Evolutionary conservation across 768 basidiomycete genomes (phyloP).

Genomic region (Russula olivacea): DNA sequence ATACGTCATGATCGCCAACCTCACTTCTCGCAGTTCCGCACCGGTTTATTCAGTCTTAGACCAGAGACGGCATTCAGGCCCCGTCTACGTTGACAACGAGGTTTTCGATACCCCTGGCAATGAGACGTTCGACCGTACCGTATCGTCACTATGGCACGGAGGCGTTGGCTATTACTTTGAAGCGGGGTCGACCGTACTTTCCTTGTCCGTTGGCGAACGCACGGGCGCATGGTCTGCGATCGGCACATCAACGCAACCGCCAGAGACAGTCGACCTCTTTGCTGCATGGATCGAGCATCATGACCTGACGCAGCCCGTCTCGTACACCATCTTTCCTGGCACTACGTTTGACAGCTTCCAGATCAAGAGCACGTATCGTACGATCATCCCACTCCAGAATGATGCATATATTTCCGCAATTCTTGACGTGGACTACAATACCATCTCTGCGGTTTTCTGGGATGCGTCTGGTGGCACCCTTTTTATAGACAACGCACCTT

Average conservation of each 20-base stretch:
- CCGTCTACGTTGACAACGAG: constrained; percentile 40
- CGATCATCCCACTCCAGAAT: constrained; percentile 36
- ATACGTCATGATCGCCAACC: constrained; percentile 52
- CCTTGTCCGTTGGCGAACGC: constrained; percentile 42
- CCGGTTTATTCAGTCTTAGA: constrained; percentile 63
- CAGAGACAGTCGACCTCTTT: constrained; percentile 56
- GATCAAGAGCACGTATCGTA: constrained; percentile 31
- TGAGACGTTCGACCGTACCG: constrained; percentile 29
- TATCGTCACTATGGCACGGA: constrained; percentile 55
- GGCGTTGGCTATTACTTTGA: constrained; percentile 56
- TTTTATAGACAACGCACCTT: constrained; percentile 30
- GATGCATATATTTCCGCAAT: constrained; percentile 46
- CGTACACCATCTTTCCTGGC: constrained; percentile 56
- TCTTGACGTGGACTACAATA: constrained; percentile 39
- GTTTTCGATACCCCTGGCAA: constrained; percentile 5
- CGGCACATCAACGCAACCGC: constrained; percentile 50
- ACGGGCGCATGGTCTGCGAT: constrained; percentile 51
- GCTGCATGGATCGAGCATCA: constrained; percentile 53
- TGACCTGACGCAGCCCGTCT: constrained; percentile 26
- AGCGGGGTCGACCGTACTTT: constrained; percentile 28
- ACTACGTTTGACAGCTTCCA: constrained; percentile 37
- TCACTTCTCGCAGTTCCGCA: constrained; percentile 40
- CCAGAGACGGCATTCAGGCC: constrained; percentile 45
- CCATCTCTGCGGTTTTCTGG: constrained; percentile 55
- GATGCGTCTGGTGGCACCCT: constrained; percentile 40